Conservation (phyloP, 2,329 filamentous ascomycete genomes). For the Colletotrichum cereale region DNA sequence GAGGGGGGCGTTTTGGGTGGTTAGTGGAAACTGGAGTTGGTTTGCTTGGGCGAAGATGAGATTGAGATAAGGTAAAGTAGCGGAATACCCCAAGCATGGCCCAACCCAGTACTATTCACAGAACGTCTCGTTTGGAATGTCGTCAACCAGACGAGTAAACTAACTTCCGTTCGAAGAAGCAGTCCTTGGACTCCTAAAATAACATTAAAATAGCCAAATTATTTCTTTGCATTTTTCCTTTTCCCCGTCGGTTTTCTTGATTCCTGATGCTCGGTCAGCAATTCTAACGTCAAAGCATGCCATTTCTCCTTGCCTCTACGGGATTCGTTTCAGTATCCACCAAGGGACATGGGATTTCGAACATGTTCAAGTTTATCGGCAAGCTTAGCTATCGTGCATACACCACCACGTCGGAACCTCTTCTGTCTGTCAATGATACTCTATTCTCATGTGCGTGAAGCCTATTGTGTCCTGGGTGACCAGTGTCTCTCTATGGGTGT, state of each 20-base stretch:
- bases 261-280: constrained; percentile 10
- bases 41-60: not conserved
- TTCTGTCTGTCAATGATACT: not conserved
- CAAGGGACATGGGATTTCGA: constrained; percentile 5
- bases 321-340: constrained; percentile 30
- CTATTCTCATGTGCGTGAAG: not conserved
- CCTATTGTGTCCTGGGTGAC: not conserved
- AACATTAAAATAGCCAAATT: not conserved
- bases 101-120: not conserved
- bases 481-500: not conserved
- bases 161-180: not conserved
- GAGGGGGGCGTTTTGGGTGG: not conserved
- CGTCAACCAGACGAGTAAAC: not conserved
- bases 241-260: not conserved
- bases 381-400: constrained; percentile 34
- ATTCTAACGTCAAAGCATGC: constrained; percentile 29
- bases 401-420: not conserved
- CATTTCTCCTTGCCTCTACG: constrained; percentile 16
- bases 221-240: not conserved
- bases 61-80: not conserved
- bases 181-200: too few relatives aligned
- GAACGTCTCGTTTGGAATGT: not conserved
- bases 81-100: not conserved
- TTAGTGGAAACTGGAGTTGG: not conserved
- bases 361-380: constrained; percentile 25